Base-by-base conservation (phyloP, 495 filamentous ascomycete genomes). In the Bathelium albidoporum region DNA sequence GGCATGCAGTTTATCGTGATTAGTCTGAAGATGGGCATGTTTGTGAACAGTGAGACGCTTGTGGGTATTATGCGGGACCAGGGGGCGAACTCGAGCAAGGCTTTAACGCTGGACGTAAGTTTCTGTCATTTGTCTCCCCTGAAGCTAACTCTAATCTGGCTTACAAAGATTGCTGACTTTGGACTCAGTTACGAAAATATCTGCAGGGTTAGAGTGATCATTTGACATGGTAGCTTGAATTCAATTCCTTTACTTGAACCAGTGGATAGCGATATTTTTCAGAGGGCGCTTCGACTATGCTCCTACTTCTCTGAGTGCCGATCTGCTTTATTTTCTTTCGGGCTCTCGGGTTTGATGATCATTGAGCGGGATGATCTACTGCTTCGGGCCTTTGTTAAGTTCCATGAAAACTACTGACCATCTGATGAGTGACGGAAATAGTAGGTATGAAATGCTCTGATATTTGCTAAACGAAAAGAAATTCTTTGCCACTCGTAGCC, bases 1-100 rank as follows among this genome's bases (percentile, higher is more conserved):
- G 94, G 94, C 2, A 96, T 97, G 89, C 94, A 99, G 80, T 99
- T 99, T 71, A 93, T 99, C 65, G 95, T 99, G 58, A 97, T 99
- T 73, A 87, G 83, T 76, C 79, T 97, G 72, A 97, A 99, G 82
- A 87, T 89, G 0, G 91, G 89, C 1, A 77, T 99, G 28, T 99
- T 97, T 75, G 90, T 97, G 76, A 85, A 89, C 69, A 94, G 89
- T 71, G 91, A 98, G 80, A 90, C 89, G 58, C 73, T 99, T 69
- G 90, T 99, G 18, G 94, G 94, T 22, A 90, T 99, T 45, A 96
- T 93, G 77, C 80, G 94, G 62, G 94, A 99, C 72, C 94, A 99
- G 80, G 85, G 85, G 28, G 89, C 88, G 62, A 97, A 96, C 75
- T 91, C 85, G 72, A 91, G 87, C 62, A 87, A 87, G 77, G 87